Evolutionary conservation across 2,329 filamentous ascomycete genomes (phyloP), one percentile per base, ranked within the genome.

Genomic region (Cercospora janseana): DNA sequence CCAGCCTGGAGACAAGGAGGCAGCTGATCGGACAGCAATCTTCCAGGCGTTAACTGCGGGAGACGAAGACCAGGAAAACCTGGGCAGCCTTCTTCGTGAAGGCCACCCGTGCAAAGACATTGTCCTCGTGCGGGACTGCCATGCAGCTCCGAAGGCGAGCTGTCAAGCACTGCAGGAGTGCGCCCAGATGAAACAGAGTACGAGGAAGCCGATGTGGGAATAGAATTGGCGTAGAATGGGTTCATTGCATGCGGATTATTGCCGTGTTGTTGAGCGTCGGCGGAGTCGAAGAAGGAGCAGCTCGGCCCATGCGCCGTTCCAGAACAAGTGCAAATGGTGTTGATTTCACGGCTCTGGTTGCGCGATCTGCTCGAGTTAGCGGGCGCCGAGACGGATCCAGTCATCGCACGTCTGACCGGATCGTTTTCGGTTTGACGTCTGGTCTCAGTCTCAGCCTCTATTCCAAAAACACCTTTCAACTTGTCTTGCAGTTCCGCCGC

Each of bases 21-120:
- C 13, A 15, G 8, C 9, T 28, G 12, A 28, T 10, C 9, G 6
- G 42, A 35, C 10, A 21, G 24, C 12, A 13, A 37, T n/a, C 32
- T 20, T 3, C 42, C 38, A 29, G 46, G 43, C 8, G 41, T 23
- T 34, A 54, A 13, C n/a, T 40, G 41, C 9, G 57, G 53, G 13
- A 46, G 20, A 12, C 56, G 46, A 8, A 60, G 49, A 6, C 56
- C 58, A 7, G 58, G 52, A 42, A 55, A 57, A 27, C 35, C 46
- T 13, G 52, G 26, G 29, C 58, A 60, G 12, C 28, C 24, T 15
- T 31, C 26, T 15, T 57, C 49, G 28, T 60, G 56, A n/a, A 60
- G 52, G 4, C 49, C 54, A 15, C 56, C 58, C 15, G 56, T 57
- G 29, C 58, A 60, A 20, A 57, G 43, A 35, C 56, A 59, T 9